Evolutionary conservation across 352 stramenopile species (phyloP), one percentile per base, ranked within the genome.

Genomic region (Halophytophthora batemanensis): DNA sequence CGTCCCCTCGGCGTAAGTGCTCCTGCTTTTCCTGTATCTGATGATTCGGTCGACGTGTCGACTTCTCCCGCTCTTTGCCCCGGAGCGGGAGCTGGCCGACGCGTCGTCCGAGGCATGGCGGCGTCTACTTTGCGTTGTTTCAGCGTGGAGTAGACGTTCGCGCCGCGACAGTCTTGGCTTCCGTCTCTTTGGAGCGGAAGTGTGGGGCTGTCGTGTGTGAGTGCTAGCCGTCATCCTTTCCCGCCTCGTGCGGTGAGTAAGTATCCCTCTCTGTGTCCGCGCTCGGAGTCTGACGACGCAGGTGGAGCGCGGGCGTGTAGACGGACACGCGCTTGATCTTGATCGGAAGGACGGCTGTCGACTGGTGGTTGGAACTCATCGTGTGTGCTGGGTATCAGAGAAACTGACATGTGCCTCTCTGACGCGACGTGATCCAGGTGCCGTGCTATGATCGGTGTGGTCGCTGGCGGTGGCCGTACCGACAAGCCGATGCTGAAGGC

Each of bases 401-500:
- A 23, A 50, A 65, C 64, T 81, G 31, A 78, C 69, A 54, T 61
- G 11, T 64, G 39, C 61, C 19, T 74, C n/a, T 28, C 50, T 59
- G 37, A 28, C 59, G 41, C 35, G 21, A 57, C 64, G 23, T 69
- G 53, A 46, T 91, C 64, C 54, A 92, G 79, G 57, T 98, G 96
- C 70, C 92, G 96, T 81, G 96, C 81, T 49, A 98, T 99, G 83
- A 78, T 93, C 42, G 97, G 96, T 85, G 96, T 99, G 57, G 92
- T 99, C 59, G 97, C 96, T 59, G 96, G 97, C 59, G 96, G 96
- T 82, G 97, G 97, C 64, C 95, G 96, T 88, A 98, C 96, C 17
- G 97, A 99, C 82, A 99, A 99, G 87, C 96, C 97, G 21, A 90
- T 99, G 57, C 83, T 99, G 42, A 99, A 98, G 91, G 96, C 95